Evolutionary conservation across 345 rosid species (phyloP).

Genomic region (Eucalyptus albens): DNA sequence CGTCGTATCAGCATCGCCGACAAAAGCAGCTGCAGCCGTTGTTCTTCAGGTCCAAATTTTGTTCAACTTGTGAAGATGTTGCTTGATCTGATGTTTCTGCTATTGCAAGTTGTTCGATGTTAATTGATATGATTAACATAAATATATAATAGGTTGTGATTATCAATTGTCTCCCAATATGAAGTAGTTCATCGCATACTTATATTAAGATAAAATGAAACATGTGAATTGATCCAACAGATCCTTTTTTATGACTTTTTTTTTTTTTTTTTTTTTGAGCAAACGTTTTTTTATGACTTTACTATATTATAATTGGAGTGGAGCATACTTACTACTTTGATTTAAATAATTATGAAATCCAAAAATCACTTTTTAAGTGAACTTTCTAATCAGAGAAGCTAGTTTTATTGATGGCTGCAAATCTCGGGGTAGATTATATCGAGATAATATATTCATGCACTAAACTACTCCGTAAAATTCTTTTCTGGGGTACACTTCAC

Average conservation of each 20-base stretch:
- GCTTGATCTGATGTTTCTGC: neutral
- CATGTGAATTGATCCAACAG: neutral
- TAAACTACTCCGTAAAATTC: neutral
- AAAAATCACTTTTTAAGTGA: neutral
- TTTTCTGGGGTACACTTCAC: neutral
- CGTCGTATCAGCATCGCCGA: slow-evolving; percentile 81
- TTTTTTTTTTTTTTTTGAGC: no score
- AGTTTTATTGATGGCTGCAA: neutral
- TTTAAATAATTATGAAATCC: neutral
- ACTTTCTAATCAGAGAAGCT: neutral
- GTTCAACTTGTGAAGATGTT: slow-evolving; percentile 4
- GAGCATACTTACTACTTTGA: neutral
- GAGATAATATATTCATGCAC: neutral
- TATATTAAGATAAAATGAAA: neutral
- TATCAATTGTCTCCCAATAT: neutral
- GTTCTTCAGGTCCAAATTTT: slow-evolving; percentile 78
- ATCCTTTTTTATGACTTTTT: neutral
- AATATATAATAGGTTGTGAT: neutral
- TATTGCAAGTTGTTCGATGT: neutral
- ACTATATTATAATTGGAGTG: neutral
- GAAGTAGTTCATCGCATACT: neutral
- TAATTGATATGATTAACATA: neutral
- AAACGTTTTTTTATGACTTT: neutral
- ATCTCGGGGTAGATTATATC: neutral
- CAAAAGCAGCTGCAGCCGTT: slow-evolving; percentile 89